These are phyloP conservation scores for Termitomyces sp. DNA, from an alignment of 768 basidiomycete genomes.

Conservation along the genomic window DNA sequence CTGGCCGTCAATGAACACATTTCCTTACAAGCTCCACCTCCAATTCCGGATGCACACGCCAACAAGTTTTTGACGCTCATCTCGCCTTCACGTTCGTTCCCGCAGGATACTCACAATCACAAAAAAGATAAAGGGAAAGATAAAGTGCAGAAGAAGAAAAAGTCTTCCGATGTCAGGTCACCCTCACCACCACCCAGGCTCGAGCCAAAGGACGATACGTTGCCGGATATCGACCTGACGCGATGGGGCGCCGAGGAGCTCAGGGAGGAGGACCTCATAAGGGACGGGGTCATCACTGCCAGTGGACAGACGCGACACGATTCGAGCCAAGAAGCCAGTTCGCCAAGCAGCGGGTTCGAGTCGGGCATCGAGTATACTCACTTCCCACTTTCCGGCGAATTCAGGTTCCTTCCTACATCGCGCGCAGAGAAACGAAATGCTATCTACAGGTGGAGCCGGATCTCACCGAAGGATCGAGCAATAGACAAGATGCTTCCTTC, in stretches of 20 bases:
- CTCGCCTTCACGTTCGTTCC: not conserved
- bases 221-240: not conserved
- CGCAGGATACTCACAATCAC: not conserved
- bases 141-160: constrained; percentile 21
- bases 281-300: constrained; percentile 74
- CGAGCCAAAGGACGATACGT: constrained; percentile 14
- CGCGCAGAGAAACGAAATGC: constrained; percentile 23
- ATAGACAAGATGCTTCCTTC: constrained; percentile 5
- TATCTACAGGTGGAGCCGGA: constrained; percentile 29
- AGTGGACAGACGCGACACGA: constrained; percentile 10
- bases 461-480: constrained; percentile 46
- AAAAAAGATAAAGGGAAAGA: not conserved
- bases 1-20: constrained; percentile 34
- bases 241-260: too few relatives aligned
- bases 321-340: constrained; percentile 25
- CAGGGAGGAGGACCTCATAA: not conserved
- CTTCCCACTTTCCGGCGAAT: constrained; percentile 25
- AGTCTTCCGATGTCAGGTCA: constrained; percentile 24
- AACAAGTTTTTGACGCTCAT: constrained; percentile 9
- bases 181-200: constrained; percentile 25
- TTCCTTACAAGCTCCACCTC: constrained; percentile 31
- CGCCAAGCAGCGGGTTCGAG: constrained; percentile 43
- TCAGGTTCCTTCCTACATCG: constrained; percentile 33
- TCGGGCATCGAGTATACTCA: constrained; percentile 27
- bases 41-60: constrained; percentile 21